Percentiles rank a stretch among this genome's conserved stretches.
phyloP scores from a whole-genome alignment of 2,329 filamentous ascomycete genomes.

The Fusarium tuaranense region DNA sequence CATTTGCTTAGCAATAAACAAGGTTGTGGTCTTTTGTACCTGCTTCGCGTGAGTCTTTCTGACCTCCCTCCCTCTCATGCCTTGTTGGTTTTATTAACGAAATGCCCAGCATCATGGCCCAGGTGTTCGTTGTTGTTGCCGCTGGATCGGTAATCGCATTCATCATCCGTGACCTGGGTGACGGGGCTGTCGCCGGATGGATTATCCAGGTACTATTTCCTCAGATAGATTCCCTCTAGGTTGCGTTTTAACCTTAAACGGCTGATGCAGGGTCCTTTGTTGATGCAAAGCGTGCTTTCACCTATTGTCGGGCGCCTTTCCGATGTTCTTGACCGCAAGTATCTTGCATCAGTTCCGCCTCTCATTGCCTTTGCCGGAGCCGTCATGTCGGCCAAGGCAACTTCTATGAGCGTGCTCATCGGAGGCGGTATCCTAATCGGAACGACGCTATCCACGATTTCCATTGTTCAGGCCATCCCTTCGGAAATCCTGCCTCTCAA shows the following conservation, averaged over 20 bases:
- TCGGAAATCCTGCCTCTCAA: slow-evolving; percentile 15
- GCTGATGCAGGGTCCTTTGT: background rate
- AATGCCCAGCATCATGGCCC: slow-evolving; percentile 5
- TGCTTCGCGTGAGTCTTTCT: slow-evolving; percentile 11
- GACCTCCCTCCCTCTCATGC: background rate
- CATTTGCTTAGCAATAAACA: background rate
- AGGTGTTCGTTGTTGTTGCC: slow-evolving; percentile 14
- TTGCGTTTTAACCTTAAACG: background rate
- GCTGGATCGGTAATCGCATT: slow-evolving; percentile 14
- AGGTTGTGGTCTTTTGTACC: slow-evolving; percentile 13
- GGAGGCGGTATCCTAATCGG: slow-evolving; percentile 9
- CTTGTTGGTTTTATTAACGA: background rate
- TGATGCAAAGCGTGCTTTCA: slow-evolving; percentile 13
- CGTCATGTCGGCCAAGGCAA: slow-evolving; percentile 12
- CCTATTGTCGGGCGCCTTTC: slow-evolving; percentile 13
- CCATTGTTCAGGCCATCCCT: slow-evolving; percentile 12
- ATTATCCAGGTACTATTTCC: slow-evolving; percentile 5
- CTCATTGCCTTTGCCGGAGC: slow-evolving; percentile 11
- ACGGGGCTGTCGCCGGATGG: slow-evolving; percentile 12
- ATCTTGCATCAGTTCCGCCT: slow-evolving; percentile 14
- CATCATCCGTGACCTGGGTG: slow-evolving; percentile 9
- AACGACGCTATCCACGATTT: slow-evolving; percentile 8
- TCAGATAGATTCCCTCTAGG: background rate
- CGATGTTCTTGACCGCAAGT: slow-evolving; percentile 16
- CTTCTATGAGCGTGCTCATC: slow-evolving; percentile 11